phyloP scores from a whole-genome alignment of 2,329 filamentous ascomycete species.

The Sclerotinia trifoliorum region DNA sequence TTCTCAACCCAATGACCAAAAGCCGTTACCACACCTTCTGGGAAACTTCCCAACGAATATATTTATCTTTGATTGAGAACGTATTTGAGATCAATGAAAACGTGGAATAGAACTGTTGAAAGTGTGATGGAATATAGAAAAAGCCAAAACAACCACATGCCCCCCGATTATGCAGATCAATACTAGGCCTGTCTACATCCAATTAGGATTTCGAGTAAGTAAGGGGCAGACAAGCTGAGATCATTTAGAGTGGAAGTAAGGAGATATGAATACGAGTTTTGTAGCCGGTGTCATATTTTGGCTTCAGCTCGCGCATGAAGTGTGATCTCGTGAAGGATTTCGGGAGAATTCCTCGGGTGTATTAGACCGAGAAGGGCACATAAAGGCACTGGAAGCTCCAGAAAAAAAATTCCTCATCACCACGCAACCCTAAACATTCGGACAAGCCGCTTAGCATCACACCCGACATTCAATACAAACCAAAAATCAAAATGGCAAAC shows the following conservation, averaged over 20 bases:
- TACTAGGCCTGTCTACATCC: neutral
- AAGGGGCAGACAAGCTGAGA: neutral
- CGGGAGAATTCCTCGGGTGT: neutral
- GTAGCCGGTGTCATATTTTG: slow-evolving; percentile 5
- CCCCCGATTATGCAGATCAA: slow-evolving; percentile 6
- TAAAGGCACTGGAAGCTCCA: neutral
- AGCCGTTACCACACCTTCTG: neutral
- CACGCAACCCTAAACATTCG: neutral
- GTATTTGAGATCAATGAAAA: neutral
- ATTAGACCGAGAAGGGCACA: neutral
- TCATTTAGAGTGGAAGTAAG: neutral
- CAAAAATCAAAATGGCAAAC: slow-evolving; percentile 10
- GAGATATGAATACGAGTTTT: slow-evolving; percentile 11
- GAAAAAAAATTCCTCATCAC: neutral
- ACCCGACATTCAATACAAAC: neutral
- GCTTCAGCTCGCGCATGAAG: neutral
- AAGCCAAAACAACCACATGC: neutral
- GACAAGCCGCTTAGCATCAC: neutral
- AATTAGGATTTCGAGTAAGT: neutral
- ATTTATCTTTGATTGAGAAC: neutral
- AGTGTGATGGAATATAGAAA: neutral
- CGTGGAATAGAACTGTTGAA: neutral
- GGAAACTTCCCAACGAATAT: neutral
- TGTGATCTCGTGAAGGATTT: neutral
- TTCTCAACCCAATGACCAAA: neutral